Base-by-base conservation (phyloP, 2,329 filamentous ascomycete species). In the Cylindrodendrum hubeiense region DNA sequence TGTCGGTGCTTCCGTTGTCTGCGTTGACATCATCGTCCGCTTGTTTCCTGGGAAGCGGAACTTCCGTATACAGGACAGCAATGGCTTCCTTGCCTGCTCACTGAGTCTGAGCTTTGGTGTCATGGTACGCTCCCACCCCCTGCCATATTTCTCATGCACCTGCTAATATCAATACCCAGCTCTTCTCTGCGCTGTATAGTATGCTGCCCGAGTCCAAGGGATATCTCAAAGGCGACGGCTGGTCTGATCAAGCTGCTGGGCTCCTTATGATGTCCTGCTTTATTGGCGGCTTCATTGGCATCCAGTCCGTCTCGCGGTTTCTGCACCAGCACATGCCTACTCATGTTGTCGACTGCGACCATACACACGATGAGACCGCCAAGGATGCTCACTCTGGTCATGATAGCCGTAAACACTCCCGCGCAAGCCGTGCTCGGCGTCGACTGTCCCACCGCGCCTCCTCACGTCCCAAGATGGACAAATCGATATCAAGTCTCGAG, bases 91-190 rank as follows among this genome's bases (percentile, higher is more conserved):
- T 5, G 95, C 95, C 1, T 90, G 90, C 22, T 98, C 95, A 0
- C 82, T 98, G 66, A 97, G 95, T 79, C 82, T 99, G 69, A 98
- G 94, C 78, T 97, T 97, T 71, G 95, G 96, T 46, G 95, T 98
- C 49, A 97, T 99, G 94, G 95, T 97, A 79, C 70, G 77, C 30
- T 24, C n/a, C 33, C 4, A 6, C 6, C n/a, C 10, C 26, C 22
- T 4, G 6, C 4, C 37, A n/a, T 24, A 8, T 2, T 21, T 24
- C 21, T n/a, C 30, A 28, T 22, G 39, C 9, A 22, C 19, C 13
- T 44, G 43, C 65, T 74, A 55, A 74, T 52, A n/a, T 39, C 3
- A 6, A 5, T 5, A 3, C 22, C 22, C 73, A 97, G 94, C 87
- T 97, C 43, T 98, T 97, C 79, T 97, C 95, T 37, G 91, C 95